Evolutionary conservation across 106 monocot genomes (phyloP), one percentile per base, ranked within the genome.

Genomic region (Acorus calamus): DNA sequence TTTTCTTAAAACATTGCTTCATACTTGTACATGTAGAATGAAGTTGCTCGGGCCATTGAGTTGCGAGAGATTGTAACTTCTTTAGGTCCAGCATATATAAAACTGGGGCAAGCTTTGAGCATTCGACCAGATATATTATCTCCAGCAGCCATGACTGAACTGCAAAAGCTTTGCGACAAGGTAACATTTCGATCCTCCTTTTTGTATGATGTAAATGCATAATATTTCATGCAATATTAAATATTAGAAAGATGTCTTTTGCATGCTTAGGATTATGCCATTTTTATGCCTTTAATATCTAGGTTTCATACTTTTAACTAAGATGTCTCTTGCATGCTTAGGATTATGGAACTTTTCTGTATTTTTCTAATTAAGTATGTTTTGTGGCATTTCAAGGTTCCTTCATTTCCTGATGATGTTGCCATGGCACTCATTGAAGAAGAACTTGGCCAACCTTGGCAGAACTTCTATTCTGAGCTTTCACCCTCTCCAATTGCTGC

Each of bases 121-220:
- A 98, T 91, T 61, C 82, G 92, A 4, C 98, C 98, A 67, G 98
- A 98, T 60, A 92, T 98, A 72, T 81, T 98, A 65, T 98, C 98
- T 59, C 98, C 98, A 63, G 80, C 92, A 55, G 98, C 98, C 65
- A 98, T 98, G 92, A 87, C 85, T 63, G 92, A 98, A 72, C 77
- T 98, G 69, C 98, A 98, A 69, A 98, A 98, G 66, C 81, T 98
- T 11, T 98, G 98, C 73, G 92, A 98, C 75, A 98, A 98, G 88
- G 92, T 92, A 78, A 68, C 12, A 46, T 57, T 1, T n/a, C n/a
- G 8, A n/a, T 50, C 47, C 45, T 53, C 42, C 51, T 5, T 7
- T 8, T 14, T 65, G 3, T 7, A 0, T 56, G 9, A 10, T 53
- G 12, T 57, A 5, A 10, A 42, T 54, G 11, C 7, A 44, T 28